Evolutionary conservation across 2,329 filamentous ascomycete species (phyloP).

Genomic region (Arthrinium puccinioides): DNA sequence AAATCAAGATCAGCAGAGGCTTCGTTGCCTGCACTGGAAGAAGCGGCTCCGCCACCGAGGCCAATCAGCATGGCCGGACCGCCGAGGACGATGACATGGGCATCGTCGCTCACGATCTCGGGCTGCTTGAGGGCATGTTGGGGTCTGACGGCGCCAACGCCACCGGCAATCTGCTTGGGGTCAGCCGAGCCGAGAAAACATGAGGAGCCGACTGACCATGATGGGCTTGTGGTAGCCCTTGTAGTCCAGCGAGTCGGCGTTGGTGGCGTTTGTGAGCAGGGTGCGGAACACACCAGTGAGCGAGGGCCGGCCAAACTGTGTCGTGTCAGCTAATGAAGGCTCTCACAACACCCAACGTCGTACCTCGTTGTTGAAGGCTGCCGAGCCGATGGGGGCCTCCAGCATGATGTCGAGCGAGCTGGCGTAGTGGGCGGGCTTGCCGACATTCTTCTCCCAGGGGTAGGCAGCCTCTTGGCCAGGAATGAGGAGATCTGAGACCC

Average conservation of each 20-base stretch:
- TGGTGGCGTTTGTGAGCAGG: constrained; percentile 63
- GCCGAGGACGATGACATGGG: constrained; percentile 77
- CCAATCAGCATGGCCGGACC: constrained; percentile 98
- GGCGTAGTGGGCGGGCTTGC: constrained; percentile 84
- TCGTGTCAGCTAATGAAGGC: neutral
- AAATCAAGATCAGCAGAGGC: constrained; percentile 91
- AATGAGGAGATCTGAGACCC: constrained; percentile 88
- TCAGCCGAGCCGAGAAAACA: neutral
- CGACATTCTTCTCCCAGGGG: constrained; percentile 88
- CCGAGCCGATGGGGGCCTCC: constrained; percentile 90
- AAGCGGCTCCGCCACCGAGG: constrained; percentile 89
- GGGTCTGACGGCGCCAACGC: constrained; percentile 85
- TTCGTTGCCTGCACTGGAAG: constrained; percentile 81
- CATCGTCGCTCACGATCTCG: constrained; percentile 73
- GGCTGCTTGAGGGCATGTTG: constrained; percentile 84
- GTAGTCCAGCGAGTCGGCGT: constrained; percentile 50
- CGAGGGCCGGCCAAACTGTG: constrained; percentile 73
- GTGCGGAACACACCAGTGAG: constrained; percentile 89
- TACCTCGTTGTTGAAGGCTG: constrained; percentile 81
- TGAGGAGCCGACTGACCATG: constrained; percentile 11
- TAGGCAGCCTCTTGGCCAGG: constrained; percentile 75
- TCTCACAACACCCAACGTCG: neutral
- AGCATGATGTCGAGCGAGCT: constrained; percentile 96
- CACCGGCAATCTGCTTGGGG: constrained; percentile 82
- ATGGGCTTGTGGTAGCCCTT: constrained; percentile 94